A percentile compares a stretch with the other conserved stretches of the same genome.
Conservation (phyloP, 441 rosid genomes). For the Bruguiera hainesii region DNA sequence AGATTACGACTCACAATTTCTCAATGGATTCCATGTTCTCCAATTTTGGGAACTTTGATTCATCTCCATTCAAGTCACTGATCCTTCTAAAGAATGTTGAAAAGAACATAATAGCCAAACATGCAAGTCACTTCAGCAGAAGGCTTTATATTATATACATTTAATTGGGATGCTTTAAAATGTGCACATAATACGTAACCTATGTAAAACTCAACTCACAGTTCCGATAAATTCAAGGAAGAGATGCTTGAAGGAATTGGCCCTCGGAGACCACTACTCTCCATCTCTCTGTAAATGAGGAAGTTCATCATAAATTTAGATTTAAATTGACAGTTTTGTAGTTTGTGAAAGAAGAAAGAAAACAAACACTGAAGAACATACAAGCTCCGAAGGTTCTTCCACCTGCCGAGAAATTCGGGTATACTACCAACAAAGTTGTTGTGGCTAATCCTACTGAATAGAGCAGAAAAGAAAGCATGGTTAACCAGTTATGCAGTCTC, state of each 20-base stretch:
- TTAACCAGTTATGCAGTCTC: not conserved
- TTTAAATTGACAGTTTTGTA: not conserved
- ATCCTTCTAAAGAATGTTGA: constrained; percentile 30
- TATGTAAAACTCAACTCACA: constrained; percentile 32
- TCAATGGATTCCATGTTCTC: constrained; percentile 21
- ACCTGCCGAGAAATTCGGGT: constrained; percentile 22
- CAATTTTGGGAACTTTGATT: constrained; percentile 31
- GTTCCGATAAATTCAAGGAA: constrained; percentile 23
- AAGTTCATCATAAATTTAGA: not conserved
- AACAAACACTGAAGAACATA: not conserved
- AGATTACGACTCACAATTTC: constrained; percentile 22
- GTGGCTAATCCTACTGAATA: constrained; percentile 37
- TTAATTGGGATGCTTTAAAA: not conserved
- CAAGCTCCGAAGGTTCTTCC: constrained; percentile 33
- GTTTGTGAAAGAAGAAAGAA: not conserved
- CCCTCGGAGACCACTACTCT: constrained; percentile 42
- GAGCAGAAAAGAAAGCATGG: not conserved
- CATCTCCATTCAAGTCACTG: constrained; percentile 31
- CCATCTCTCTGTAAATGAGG: constrained; percentile 34
- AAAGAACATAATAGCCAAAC: not conserved
- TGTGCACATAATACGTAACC: not conserved
- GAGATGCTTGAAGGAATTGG: constrained; percentile 40
- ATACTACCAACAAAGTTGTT: constrained; percentile 38
- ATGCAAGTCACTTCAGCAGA: not conserved
- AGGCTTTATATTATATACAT: not conserved